Percentiles rank a stretch among this genome's conserved stretches.
Evolutionary conservation across 139 green algal genomes (phyloP).

Genomic region (Tetraselmis chui): DNA sequence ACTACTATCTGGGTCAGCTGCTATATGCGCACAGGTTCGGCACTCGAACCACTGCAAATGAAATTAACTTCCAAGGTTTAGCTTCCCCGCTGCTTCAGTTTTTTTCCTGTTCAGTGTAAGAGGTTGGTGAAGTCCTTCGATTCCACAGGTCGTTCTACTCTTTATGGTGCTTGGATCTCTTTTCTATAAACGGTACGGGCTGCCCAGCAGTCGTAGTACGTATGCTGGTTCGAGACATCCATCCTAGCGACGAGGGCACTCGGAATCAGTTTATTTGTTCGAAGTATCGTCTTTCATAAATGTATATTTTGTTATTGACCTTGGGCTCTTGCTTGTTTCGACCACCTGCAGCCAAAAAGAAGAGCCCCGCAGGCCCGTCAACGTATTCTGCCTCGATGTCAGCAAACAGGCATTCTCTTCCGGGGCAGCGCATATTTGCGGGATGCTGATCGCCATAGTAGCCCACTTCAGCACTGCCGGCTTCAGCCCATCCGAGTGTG

Average conservation of each 20-base stretch:
- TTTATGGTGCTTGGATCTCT: constrained; percentile 23
- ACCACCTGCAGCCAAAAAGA: constrained; percentile 1
- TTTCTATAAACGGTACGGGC: constrained; percentile 19
- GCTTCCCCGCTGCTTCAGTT: too few species aligned
- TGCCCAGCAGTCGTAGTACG: not conserved
- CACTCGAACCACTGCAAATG: not conserved
- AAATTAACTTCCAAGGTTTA: not conserved
- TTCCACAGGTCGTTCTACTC: constrained; percentile 23
- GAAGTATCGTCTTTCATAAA: not conserved
- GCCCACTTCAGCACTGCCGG: constrained; percentile 4
- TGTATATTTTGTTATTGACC: not conserved
- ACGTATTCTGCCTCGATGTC: constrained; percentile 50
- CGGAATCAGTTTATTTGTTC: constrained; percentile 5
- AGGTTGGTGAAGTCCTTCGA: not conserved
- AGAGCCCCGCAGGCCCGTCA: constrained; percentile 17
- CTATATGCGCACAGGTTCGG: constrained; percentile 6
- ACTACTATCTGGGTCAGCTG: constrained; percentile 28
- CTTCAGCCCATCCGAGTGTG: constrained; percentile 28
- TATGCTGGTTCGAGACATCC: not conserved
- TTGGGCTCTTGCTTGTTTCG: not conserved
- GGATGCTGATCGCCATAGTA: constrained; percentile 45
- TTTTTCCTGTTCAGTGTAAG: too few species aligned
- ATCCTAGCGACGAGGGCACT: not conserved
- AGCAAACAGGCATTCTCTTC: constrained; percentile 50
- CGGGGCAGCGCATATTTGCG: constrained; percentile 36